Evolutionary conservation across 441 rosid genomes (phyloP).

Genomic region (Arabidopsis lyrata): DNA sequence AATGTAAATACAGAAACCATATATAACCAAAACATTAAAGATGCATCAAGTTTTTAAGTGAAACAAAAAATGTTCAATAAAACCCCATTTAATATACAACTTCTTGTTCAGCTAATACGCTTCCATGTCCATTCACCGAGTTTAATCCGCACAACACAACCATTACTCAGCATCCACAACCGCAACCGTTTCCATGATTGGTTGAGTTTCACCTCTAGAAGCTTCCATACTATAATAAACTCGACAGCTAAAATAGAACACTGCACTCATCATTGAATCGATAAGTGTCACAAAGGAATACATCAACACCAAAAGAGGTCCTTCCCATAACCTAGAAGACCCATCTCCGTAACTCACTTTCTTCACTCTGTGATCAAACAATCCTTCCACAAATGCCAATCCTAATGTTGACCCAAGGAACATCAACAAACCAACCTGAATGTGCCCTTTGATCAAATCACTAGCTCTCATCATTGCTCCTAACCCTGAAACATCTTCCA

Average conservation of each 20-base stretch:
- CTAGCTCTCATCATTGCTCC: slow-evolving; percentile 75
- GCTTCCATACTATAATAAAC: slow-evolving; percentile 64
- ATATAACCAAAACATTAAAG: slow-evolving; percentile 8
- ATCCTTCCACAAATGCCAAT: slow-evolving; percentile 77
- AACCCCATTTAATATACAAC: slow-evolving; percentile 36
- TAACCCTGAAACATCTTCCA: slow-evolving; percentile 87
- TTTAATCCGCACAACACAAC: slow-evolving; percentile 1
- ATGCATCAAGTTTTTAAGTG: neutral
- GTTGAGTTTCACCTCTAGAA: slow-evolving; percentile 53
- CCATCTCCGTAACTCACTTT: slow-evolving; percentile 90
- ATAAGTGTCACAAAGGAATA: slow-evolving; percentile 82
- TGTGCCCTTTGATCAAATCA: slow-evolving; percentile 76
- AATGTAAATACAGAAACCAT: neutral
- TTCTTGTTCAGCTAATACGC: slow-evolving; percentile 23
- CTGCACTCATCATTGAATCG: slow-evolving; percentile 86
- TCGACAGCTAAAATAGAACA: slow-evolving; percentile 89
- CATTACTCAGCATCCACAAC: slow-evolving; percentile 33
- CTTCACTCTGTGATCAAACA: slow-evolving; percentile 94
- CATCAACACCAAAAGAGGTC: slow-evolving; percentile 88
- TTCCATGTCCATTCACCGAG: slow-evolving; percentile 14
- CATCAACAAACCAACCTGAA: slow-evolving; percentile 87
- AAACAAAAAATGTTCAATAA: slow-evolving; percentile 19
- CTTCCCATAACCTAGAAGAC: slow-evolving; percentile 95
- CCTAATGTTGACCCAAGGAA: slow-evolving; percentile 87
- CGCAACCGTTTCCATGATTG: slow-evolving; percentile 55